Evolutionary conservation across 2,329 filamentous ascomycete species (phyloP).

Genomic region (Botrytis pseudocinerea): DNA sequence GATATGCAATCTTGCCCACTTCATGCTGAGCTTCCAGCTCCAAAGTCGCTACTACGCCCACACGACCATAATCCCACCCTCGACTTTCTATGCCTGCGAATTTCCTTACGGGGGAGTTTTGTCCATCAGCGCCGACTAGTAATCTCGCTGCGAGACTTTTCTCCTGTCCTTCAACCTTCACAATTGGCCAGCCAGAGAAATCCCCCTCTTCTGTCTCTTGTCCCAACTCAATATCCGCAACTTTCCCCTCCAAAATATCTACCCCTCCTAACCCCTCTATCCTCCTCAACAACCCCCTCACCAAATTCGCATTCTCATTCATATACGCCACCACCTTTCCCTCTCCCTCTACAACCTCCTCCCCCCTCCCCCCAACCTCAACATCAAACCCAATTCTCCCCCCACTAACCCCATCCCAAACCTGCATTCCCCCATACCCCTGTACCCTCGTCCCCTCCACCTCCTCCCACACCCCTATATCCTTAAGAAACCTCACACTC

Average conservation of each 20-base stretch:
- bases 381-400: conserved; percentile 83
- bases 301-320: conserved; percentile 91
- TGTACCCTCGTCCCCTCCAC: conserved; percentile 74
- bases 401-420: conserved; percentile 92
- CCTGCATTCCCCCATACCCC: conserved; percentile 93
- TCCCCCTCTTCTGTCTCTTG: conserved; percentile 68
- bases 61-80: conserved; percentile 91
- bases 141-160: conserved; percentile 73
- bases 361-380: conserved; percentile 38
- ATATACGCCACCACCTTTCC: conserved; percentile 80
- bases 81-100: conserved; percentile 84
- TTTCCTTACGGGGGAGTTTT: conserved; percentile 86
- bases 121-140: conserved; percentile 89
- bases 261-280: conserved; percentile 69
- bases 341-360: neutral
- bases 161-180: conserved; percentile 66
- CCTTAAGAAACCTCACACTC: conserved; percentile 78
- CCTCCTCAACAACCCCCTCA: conserved; percentile 71
- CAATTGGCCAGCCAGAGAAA: conserved; percentile 82
- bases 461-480: conserved; percentile 83
- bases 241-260: conserved; percentile 71
- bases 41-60: conserved; percentile 89
- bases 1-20: conserved; percentile 75
- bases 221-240: conserved; percentile 78
- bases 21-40: conserved; percentile 64